These are phyloP conservation scores for Yamadazyma jaroonii DNA, from an alignment of 1,139 yeast genomes.

Conservation along the genomic window DNA sequence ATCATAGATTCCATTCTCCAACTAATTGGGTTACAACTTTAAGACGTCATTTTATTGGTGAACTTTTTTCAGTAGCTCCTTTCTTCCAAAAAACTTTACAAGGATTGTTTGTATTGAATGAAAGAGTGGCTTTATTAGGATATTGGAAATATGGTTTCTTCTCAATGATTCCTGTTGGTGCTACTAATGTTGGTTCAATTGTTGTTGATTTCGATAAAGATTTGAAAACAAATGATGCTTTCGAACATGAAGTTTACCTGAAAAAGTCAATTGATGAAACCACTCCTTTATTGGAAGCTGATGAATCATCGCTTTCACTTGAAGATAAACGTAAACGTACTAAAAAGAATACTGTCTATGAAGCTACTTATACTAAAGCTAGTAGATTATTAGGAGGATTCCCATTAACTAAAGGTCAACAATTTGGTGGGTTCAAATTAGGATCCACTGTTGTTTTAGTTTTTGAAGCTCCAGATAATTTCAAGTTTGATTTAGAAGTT, in stretches of 20 bases:
- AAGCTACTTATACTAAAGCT: conserved; percentile 87
- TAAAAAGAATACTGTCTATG: conserved; percentile 82
- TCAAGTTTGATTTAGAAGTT: conserved; percentile 63
- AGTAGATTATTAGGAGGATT: conserved; percentile 79
- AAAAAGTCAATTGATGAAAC: conserved; percentile 22
- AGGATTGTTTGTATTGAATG: conserved; percentile 87
- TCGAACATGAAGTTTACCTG: conserved; percentile 52
- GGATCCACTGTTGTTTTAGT: conserved; percentile 96
- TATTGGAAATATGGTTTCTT: conserved; percentile 97
- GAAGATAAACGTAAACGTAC: conserved; percentile 31
- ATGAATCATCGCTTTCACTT: neutral
- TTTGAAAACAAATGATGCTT: conserved; percentile 75
- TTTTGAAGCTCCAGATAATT: conserved; percentile 88
- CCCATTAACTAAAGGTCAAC: conserved; percentile 88
- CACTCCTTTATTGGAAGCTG: conserved; percentile 31
- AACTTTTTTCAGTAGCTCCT: conserved; percentile 93
- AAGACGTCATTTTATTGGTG: conserved; percentile 95
- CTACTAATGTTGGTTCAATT: conserved; percentile 97
- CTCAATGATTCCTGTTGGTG: conserved; percentile 99
- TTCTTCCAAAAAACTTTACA: conserved; percentile 86
- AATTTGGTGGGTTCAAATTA: conserved; percentile 94
- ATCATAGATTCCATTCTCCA: conserved; percentile 96
- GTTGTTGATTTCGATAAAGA: conserved; percentile 90
- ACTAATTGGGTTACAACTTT: conserved; percentile 92
- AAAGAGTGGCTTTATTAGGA: conserved; percentile 92